phyloP scores from a whole-genome alignment of 2,329 filamentous ascomycete genomes.

The Phaeosphaeria sp. region DNA sequence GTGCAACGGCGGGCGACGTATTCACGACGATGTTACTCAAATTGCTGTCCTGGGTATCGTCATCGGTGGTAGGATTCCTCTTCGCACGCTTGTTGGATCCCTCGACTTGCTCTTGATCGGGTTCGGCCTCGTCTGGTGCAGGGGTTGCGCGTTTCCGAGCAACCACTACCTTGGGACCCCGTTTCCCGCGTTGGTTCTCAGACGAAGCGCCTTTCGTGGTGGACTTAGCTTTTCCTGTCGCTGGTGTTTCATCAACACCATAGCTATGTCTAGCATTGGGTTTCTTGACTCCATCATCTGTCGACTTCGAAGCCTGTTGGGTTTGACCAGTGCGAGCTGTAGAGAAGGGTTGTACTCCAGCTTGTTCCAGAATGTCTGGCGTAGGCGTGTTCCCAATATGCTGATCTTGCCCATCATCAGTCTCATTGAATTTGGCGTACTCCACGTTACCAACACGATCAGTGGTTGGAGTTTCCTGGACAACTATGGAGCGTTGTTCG shows the following conservation, averaged over 20 bases:
- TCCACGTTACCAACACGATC: constrained; percentile 17
- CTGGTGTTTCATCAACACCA: not conserved
- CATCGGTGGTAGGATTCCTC: constrained; percentile 3
- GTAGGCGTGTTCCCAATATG: constrained; percentile 5
- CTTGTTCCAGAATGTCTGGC: not conserved
- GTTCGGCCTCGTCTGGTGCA: constrained; percentile 1
- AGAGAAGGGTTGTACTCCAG: constrained; percentile 12
- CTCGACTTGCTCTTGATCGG: not conserved
- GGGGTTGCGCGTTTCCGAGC: constrained; percentile 22
- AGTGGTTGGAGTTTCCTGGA: constrained; percentile 43
- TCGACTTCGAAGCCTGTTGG: constrained; percentile 1
- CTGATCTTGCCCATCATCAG: not conserved
- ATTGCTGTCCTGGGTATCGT: constrained; percentile 16
- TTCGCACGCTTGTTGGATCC: constrained; percentile 27
- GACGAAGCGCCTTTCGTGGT: not conserved
- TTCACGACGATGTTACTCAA: constrained; percentile 14
- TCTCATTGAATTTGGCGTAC: constrained; percentile 1
- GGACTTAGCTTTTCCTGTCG: not conserved
- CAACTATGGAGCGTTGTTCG: constrained; percentile 30
- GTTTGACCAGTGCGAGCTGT: constrained; percentile 26
- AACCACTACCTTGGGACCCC: constrained; percentile 13
- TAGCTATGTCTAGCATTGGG: no score
- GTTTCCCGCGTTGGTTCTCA: not conserved
- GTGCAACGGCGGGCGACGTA: constrained; percentile 2
- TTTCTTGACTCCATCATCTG: not conserved